Base-by-base conservation (phyloP, 371 early-diverging fungal species). In the Batkoa obscura region DNA sequence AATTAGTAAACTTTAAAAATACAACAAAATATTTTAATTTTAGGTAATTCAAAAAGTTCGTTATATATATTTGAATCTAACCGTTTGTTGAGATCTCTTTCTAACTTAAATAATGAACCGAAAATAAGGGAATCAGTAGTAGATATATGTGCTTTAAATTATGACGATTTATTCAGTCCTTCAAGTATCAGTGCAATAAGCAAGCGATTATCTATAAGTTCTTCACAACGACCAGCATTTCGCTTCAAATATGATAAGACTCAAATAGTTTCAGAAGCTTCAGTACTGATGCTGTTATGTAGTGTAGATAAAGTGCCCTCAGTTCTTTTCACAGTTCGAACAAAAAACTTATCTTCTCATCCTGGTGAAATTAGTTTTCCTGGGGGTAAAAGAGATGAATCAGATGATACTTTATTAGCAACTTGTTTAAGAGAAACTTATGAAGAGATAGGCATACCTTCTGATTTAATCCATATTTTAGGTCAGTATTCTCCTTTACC, bases 311-410 rank as follows among this genome's bases (percentile, higher is more conserved):
- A 71, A 6, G 64, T 73, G 42, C 79, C 83, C 0, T 76, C 80
- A 55, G 69, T 93, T 10, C 60, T 93, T 31, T 88, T 94, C 61
- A 89, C 90, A 6, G 74, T 88, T 6, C 74, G 94, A 35, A 76
- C 79, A 56, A 63, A 63, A 13, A 70, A 70, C 38, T 65, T 94
- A 65, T 66, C 81, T 36, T 68, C 75, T 12, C 91, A 91, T 65
- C 74, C 72, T 13, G 89, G 90, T 13, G 88, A 90, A 62, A 77
- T 84, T 43, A 75, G 83, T 60, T 88, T 87, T 62, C 83, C 88
- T 2, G 88, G 88, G 47, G 88, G 88, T 55, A 84, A 79, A 60
- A 70, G 70, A 58, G 84, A 85, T 60, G 60, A 63, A 0, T 42
- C 61, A n/a, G 90, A 86, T 60, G 30, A 54, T 2, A 70, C 73